A percentile compares a stretch with the other conserved stretches of the same genome.
phyloP scores from a whole-genome alignment of 1,139 yeast genomes.

The Lodderomyces elongisporus region DNA sequence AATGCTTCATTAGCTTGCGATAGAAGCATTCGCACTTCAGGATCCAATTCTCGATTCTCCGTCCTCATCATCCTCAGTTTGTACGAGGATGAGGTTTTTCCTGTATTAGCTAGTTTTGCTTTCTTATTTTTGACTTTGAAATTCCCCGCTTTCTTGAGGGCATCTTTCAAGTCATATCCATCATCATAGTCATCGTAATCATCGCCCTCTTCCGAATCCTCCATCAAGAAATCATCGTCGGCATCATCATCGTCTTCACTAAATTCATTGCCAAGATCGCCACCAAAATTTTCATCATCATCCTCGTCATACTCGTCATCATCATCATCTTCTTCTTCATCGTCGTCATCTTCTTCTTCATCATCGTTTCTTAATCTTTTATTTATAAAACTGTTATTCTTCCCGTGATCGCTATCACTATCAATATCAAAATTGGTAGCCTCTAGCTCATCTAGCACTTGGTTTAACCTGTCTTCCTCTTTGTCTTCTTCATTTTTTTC shows the following conservation, averaged over 20 bases:
- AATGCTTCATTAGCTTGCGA: slow-evolving; percentile 79
- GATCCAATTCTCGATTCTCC: slow-evolving; percentile 51
- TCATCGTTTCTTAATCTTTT: too few relatives aligned
- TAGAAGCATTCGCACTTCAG: slow-evolving; percentile 61
- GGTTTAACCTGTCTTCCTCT: too few relatives aligned
- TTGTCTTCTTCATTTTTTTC: slow-evolving; percentile 1
- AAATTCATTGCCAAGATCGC: background rate
- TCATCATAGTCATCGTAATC: slow-evolving; percentile 37
- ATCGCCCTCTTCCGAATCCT: slow-evolving; percentile 9
- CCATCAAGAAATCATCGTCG: slow-evolving; percentile 9
- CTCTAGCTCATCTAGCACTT: too few relatives aligned
- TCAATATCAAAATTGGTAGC: too few relatives aligned
- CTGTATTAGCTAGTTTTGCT: slow-evolving; percentile 24
- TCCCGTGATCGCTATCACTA: background rate
- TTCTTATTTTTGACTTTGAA: slow-evolving; percentile 47
- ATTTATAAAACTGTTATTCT: background rate
- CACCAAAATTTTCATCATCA: background rate
- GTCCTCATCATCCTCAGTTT: slow-evolving; percentile 32
- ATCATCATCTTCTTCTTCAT: background rate
- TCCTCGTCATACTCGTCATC: slow-evolving; percentile 3
- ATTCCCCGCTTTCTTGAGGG: slow-evolving; percentile 58
- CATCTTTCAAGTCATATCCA: slow-evolving; percentile 50
- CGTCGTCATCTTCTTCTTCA: slow-evolving; percentile 1
- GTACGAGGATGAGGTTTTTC: slow-evolving; percentile 25
- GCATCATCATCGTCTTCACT: slow-evolving; percentile 11